Evolutionary conservation across 23 red algal genomes (phyloP), one percentile per base, ranked within the genome.

Genomic region (Gracilaria domingensis): DNA sequence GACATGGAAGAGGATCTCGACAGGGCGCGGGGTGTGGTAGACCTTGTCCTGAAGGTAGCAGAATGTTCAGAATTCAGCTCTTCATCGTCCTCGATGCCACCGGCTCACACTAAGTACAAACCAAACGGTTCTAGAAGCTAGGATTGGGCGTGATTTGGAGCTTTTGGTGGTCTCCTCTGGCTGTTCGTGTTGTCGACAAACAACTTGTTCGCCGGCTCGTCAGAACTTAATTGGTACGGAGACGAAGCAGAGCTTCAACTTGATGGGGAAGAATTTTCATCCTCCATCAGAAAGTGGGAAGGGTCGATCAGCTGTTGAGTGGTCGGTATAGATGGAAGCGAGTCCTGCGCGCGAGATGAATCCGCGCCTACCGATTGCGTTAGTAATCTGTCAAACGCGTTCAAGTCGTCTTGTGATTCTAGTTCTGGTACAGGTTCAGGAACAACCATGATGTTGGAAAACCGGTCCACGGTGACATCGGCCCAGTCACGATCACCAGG

Each of bases 401-500:
- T 66, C n/a, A 90, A 51, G 16, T 90, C 87, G n/a, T 90, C 87
- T 13, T 79, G 50, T 40, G 71, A 48, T 39, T 69, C 76, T 17
- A 90, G 71, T 54, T 81, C 76, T 18, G 87, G 87, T 2, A 90
- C 87, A 61, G 25, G 35, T 66, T 90, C 87, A 12, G 57, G 32
- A 20, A 39, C 57, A n/a, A 90, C 76, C 6, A 80, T 12, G 25
- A 90, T 32, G 74, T 79, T 79, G 23, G 71, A 71, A 45, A 80
- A 81, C 18, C 76, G 73, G 72, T 90, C 87, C 50, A 90, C 87
- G 5, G 66, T 74, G 40, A 90, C 74, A 49, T 90, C 87, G 7
- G 71, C 57, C 87, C 87, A 90, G 18, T 90, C 87, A 25, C 87
- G 54, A 24, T 80, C 71, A 9, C 87, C 73, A 16, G 65, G 42